Percentiles rank a stretch among this genome's conserved stretches.
phyloP scores from a whole-genome alignment of 495 filamentous ascomycete genomes.

The Xylaria bambusicola region DNA sequence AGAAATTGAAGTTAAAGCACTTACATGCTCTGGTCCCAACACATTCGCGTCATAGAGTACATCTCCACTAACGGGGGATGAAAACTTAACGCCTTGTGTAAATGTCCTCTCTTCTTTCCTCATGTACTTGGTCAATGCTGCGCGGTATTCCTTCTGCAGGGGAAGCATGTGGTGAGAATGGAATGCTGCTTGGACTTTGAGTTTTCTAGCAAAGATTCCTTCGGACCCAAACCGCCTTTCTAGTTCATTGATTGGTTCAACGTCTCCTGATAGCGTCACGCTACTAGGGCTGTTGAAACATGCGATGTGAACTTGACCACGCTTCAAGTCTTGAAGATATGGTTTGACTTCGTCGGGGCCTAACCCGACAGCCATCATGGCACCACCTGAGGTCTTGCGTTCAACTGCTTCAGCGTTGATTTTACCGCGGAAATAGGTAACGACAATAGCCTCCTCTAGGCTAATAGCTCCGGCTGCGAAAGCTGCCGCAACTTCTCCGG shows the following conservation, averaged over 20 bases:
- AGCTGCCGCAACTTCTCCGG: slow-evolving; percentile 54
- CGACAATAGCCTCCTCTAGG: slow-evolving; percentile 40
- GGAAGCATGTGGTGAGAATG: slow-evolving; percentile 39
- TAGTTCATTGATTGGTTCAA: slow-evolving; percentile 30
- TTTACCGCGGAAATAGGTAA: slow-evolving; percentile 40
- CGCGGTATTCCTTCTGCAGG: slow-evolving; percentile 36
- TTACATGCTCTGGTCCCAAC: slow-evolving; percentile 43
- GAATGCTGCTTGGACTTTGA: slow-evolving; percentile 38
- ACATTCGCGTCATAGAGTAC: slow-evolving; percentile 31
- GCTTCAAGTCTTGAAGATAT: slow-evolving; percentile 30
- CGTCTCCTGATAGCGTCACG: slow-evolving; percentile 41
- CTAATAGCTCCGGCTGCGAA: slow-evolving; percentile 36
- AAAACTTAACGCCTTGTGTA: slow-evolving; percentile 23
- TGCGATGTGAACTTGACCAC: slow-evolving; percentile 25
- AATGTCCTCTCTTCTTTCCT: slow-evolving; percentile 30
- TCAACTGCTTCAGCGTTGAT: slow-evolving; percentile 5
- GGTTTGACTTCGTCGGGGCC: slow-evolving; percentile 8
- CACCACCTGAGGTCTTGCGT: slow-evolving; percentile 20
- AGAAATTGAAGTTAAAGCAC: background rate
- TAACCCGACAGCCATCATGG: slow-evolving; percentile 39
- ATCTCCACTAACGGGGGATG: slow-evolving; percentile 24
- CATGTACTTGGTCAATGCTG: background rate
- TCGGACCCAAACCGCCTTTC: slow-evolving; percentile 24
- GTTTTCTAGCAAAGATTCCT: slow-evolving; percentile 40
- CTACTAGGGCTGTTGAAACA: slow-evolving; percentile 48